Evolutionary conservation across 2,329 filamentous ascomycete species (phyloP).

Genomic region (Nemania serpens): DNA sequence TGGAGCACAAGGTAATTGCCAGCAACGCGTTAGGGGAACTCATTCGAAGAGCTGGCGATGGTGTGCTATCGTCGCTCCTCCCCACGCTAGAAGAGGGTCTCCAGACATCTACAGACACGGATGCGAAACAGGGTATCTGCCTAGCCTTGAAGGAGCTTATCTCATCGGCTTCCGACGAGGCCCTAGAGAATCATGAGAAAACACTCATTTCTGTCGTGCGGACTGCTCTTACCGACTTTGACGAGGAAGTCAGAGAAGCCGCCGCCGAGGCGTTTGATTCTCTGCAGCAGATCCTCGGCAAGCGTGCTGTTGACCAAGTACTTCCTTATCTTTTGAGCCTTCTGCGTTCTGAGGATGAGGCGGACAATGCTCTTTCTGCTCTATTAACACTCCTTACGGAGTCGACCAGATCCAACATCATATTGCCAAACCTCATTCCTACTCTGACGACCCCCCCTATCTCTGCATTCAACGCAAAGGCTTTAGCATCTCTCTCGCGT

Average conservation of each 20-base stretch:
- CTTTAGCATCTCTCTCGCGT: constrained; percentile 87
- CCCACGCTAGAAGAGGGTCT: constrained; percentile 93
- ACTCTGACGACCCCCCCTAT: constrained; percentile 90
- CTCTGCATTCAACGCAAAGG: constrained; percentile 91
- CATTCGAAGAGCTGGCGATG: constrained; percentile 94
- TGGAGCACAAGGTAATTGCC: constrained; percentile 98
- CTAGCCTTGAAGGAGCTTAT: constrained; percentile 95
- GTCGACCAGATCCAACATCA: constrained; percentile 91
- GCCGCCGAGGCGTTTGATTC: constrained; percentile 97
- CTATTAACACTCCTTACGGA: constrained; percentile 94
- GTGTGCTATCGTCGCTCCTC: constrained; percentile 83
- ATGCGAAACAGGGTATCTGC: constrained; percentile 96
- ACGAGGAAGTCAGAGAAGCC: constrained; percentile 89
- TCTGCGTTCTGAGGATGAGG: constrained; percentile 82
- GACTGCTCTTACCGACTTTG: constrained; percentile 86
- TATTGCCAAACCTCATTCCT: constrained; percentile 92
- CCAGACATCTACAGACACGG: constrained; percentile 83
- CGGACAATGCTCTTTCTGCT: constrained; percentile 89
- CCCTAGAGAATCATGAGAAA: constrained; percentile 92
- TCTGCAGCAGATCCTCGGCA: constrained; percentile 89
- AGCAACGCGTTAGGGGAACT: constrained; percentile 96
- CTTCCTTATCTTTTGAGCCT: constrained; percentile 89
- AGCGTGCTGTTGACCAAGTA: constrained; percentile 93
- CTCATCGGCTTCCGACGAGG: constrained; percentile 82
- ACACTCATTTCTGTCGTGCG: constrained; percentile 93